phyloP scores from a whole-genome alignment of 108 stramenopile genomes.

The Cylindrotheca fusiformis region DNA sequence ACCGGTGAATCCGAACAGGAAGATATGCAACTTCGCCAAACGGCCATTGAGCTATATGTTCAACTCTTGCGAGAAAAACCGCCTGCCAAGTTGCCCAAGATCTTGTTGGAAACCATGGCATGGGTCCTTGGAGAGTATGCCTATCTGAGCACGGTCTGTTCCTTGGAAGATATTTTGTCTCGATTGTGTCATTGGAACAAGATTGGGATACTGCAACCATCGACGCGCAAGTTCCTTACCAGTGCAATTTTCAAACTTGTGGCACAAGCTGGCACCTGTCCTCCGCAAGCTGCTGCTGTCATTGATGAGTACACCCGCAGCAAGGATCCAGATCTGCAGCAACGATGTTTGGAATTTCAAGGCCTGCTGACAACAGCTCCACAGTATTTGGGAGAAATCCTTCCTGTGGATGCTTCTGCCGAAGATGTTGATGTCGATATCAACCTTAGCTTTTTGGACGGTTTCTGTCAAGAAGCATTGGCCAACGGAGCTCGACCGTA shows the following conservation, averaged over 20 bases:
- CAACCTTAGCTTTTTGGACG: constrained; percentile 86
- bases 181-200: constrained; percentile 68
- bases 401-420: constrained; percentile 94
- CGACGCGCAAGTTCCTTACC: constrained; percentile 81
- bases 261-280: constrained; percentile 90
- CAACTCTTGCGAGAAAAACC: constrained; percentile 68
- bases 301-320: constrained; percentile 88
- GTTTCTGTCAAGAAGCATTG: constrained; percentile 81
- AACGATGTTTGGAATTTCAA: constrained; percentile 92
- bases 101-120: constrained; percentile 92
- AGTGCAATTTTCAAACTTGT: constrained; percentile 94
- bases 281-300: constrained; percentile 76
- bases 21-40: constrained; percentile 85
- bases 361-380: constrained; percentile 71
- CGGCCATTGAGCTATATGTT: constrained; percentile 91
- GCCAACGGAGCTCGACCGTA: constrained; percentile 87
- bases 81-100: constrained; percentile 62
- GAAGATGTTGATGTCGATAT: constrained; percentile 92
- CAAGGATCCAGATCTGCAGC: constrained; percentile 86
- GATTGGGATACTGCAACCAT: constrained; percentile 20
- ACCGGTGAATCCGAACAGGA: constrained; percentile 91
- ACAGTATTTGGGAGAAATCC: constrained; percentile 78
- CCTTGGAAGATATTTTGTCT: constrained; percentile 71
- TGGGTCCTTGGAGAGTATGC: constrained; percentile 99
- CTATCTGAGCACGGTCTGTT: constrained; percentile 66